These are phyloP conservation scores for Dalechampia spathulata DNA, from an alignment of 441 rosid species.

Conservation along the genomic window DNA sequence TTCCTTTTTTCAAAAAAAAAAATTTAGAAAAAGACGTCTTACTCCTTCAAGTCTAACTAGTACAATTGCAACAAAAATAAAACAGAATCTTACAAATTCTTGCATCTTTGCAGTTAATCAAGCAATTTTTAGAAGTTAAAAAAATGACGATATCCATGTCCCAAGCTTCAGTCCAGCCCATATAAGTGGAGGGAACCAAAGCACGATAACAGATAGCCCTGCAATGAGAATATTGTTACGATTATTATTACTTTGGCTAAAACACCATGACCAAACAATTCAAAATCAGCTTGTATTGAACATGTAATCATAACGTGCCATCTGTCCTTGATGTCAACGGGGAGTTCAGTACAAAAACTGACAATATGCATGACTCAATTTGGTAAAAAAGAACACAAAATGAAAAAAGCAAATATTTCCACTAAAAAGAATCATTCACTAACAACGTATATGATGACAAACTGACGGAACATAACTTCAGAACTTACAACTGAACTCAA, in stretches of 20 bases:
- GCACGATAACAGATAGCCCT: no score
- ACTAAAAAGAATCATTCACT: constrained; percentile 36
- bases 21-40: no score
- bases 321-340: constrained; percentile 1
- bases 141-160: no score
- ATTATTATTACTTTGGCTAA: background rate
- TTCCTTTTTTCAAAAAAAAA: no score
- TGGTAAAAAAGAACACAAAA: constrained; percentile 5
- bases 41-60: no score
- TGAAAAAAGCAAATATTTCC: constrained; percentile 24
- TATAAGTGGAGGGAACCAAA: no score
- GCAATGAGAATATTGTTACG: constrained; percentile 10
- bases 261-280: constrained; percentile 4
- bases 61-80: no score
- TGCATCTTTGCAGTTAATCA: no score
- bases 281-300: constrained; percentile 14
- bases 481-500: no score
- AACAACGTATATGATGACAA: constrained; percentile 27
- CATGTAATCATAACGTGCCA: constrained; percentile 3
- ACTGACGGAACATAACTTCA: constrained; percentile 27
- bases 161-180: no score
- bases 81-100: no score
- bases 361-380: constrained; percentile 13
- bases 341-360: background rate
- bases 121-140: no score